phyloP scores from a whole-genome alignment of 1,284 basidiomycete species.

The Sanguinoderma infundibulare region DNA sequence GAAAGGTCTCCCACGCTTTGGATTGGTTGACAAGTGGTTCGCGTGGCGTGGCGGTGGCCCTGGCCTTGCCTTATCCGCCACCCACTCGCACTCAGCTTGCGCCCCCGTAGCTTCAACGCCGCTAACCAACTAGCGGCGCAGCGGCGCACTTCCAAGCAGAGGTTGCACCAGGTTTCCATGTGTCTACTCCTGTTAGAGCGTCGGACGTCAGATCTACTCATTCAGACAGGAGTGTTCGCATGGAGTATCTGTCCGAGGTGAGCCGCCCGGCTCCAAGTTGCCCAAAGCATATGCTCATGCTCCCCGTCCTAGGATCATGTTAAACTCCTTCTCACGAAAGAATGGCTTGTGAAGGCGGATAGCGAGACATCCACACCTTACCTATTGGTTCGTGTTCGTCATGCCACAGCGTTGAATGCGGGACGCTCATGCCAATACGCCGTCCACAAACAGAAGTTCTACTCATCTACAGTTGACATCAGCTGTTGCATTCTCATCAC shows the following conservation, averaged over 20 bases:
- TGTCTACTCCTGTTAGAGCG: conserved; percentile 9
- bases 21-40: conserved; percentile 19
- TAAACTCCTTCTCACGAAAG: conserved; percentile 59
- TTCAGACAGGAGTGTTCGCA: conserved; percentile 17
- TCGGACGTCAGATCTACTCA: conserved; percentile 13
- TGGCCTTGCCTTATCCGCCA: neutral
- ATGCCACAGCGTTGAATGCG: conserved; percentile 6
- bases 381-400: conserved; percentile 62
- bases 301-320: conserved; percentile 52
- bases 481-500: conserved; percentile 67
- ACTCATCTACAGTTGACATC: conserved; percentile 55
- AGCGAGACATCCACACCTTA: conserved; percentile 63
- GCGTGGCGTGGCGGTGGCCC: conserved; percentile 23
- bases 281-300: conserved; percentile 7
- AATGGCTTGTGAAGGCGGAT: conserved; percentile 75
- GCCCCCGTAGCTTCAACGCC: too few relatives aligned
- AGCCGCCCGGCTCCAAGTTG: conserved; percentile 12
- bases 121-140: neutral
- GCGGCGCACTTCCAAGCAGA: too few relatives aligned
- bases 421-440: conserved; percentile 1
- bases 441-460: conserved; percentile 54
- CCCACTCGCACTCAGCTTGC: neutral
- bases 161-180: too few relatives aligned
- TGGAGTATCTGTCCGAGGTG: conserved; percentile 64
- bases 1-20: conserved; percentile 20